Evolutionary conservation across 148 eudicot genomes (phyloP).

Genomic region (Agrostemma githago): DNA sequence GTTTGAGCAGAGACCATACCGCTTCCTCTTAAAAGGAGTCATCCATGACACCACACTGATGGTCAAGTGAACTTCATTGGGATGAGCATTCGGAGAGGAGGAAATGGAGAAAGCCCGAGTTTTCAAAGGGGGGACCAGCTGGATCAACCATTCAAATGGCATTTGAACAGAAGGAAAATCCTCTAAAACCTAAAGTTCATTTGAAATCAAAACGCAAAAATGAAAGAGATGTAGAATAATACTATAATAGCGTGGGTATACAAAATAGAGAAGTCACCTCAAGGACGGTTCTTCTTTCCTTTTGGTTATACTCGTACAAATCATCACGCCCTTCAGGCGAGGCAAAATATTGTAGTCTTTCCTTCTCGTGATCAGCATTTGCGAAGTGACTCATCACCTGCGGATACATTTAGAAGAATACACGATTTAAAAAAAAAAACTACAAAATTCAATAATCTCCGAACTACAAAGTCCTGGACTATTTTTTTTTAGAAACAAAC

Average conservation of each 20-base stretch:
- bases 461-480: background rate
- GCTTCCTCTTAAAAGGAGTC: slow-evolving; percentile 78
- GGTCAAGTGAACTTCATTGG: slow-evolving; percentile 81
- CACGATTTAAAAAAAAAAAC: background rate
- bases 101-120: slow-evolving; percentile 83
- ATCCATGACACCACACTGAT: slow-evolving; percentile 69
- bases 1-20: slow-evolving; percentile 77
- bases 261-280: slow-evolving; percentile 45
- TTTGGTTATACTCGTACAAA: slow-evolving; percentile 84
- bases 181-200: slow-evolving; percentile 56
- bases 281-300: slow-evolving; percentile 83
- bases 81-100: slow-evolving; percentile 73
- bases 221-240: background rate
- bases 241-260: background rate
- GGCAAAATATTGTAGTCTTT: slow-evolving; percentile 82
- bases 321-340: slow-evolving; percentile 98
- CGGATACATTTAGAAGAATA: background rate
- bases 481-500: too few species aligned
- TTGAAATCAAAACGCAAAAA: background rate
- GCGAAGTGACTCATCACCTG: slow-evolving; percentile 95
- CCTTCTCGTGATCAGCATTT: slow-evolving; percentile 88
- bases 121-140: slow-evolving; percentile 79
- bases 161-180: slow-evolving; percentile 93
- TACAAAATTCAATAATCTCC: background rate
- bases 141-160: slow-evolving; percentile 94